Conservation (phyloP, 352 stramenopile genomes). For the Pseudoperonospora humuli region DNA sequence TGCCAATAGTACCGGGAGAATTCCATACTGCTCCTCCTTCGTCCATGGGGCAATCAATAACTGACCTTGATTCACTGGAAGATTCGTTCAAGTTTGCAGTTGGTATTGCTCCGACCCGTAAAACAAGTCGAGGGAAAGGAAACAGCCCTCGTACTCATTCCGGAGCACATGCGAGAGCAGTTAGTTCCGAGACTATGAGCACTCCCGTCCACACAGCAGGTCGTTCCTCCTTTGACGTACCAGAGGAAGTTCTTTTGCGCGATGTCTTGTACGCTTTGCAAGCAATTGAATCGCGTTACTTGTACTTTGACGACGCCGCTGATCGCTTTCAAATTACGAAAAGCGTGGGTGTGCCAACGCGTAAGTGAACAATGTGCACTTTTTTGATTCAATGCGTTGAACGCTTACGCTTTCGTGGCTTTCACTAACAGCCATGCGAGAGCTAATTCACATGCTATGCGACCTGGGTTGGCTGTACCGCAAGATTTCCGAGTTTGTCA, state of each 20-base stretch:
- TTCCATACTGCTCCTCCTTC: slow-evolving; percentile 1
- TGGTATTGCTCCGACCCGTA: slow-evolving; percentile 42
- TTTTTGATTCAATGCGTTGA: too few relatives aligned
- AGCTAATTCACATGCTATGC: slow-evolving; percentile 75
- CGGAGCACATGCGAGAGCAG: slow-evolving; percentile 1
- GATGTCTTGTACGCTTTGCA: slow-evolving; percentile 90
- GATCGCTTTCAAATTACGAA: slow-evolving; percentile 79
- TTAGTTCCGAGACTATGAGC: not conserved
- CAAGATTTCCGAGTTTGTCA: slow-evolving; percentile 76
- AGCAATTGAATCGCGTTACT: slow-evolving; percentile 88
- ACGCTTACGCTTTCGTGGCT: slow-evolving; percentile 3
- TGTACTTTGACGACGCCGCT: slow-evolving; percentile 71
- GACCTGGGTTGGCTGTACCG: slow-evolving; percentile 88
- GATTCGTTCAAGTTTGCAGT: slow-evolving; percentile 77
- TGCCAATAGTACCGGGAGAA: slow-evolving; percentile 8
- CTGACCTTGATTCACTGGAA: slow-evolving; percentile 51
- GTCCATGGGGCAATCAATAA: slow-evolving; percentile 10
- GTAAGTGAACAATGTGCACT: slow-evolving; percentile 34
- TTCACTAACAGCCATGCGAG: slow-evolving; percentile 55
- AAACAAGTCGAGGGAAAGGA: slow-evolving; percentile 18
- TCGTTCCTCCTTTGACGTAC: slow-evolving; percentile 51
- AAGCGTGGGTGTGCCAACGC: slow-evolving; percentile 64
- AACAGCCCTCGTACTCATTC: slow-evolving; percentile 13
- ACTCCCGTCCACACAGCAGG: slow-evolving; percentile 2
- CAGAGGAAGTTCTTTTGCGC: slow-evolving; percentile 84